Conservation (phyloP, 208 protist genomes). For the Acanthamoeba castellanii region DNA sequence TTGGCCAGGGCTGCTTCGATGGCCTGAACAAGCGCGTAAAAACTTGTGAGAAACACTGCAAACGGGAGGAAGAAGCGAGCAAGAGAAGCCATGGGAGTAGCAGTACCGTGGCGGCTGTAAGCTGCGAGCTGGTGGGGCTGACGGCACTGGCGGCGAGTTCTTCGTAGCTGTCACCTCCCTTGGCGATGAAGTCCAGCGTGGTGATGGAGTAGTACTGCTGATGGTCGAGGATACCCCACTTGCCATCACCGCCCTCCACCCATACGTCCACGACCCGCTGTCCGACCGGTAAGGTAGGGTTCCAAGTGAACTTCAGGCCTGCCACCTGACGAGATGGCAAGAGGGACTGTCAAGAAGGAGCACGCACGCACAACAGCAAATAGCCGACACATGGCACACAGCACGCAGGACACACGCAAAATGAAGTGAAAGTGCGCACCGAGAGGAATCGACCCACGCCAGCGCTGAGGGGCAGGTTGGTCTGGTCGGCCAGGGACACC, state of each 20-base stretch:
- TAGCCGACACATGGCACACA: too few species aligned
- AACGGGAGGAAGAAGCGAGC: too few species aligned
- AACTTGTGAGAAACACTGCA: neutral
- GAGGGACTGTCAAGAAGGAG: too few species aligned
- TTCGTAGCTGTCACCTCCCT: conserved; percentile 40
- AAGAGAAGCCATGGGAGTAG: neutral
- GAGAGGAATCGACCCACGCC: conserved; percentile 53
- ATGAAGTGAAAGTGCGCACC: neutral
- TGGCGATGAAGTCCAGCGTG: conserved; percentile 7
- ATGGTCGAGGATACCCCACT: neutral
- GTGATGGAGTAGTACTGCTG: neutral
- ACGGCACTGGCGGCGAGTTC: neutral
- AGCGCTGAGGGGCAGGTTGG: conserved; percentile 23
- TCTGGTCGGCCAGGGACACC: conserved; percentile 19
- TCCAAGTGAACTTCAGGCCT: conserved; percentile 42
- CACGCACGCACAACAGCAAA: too few species aligned
- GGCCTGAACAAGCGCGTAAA: neutral
- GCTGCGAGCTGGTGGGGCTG: neutral
- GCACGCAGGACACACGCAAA: too few species aligned
- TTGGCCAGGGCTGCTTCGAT: neutral
- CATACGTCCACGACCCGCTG: conserved; percentile 54
- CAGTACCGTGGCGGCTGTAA: neutral
- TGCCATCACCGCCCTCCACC: neutral
- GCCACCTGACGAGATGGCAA: neutral
- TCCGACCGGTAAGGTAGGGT: neutral